phyloP scores from a whole-genome alignment of 768 basidiomycete genomes.

The Russula griseocarnosa region DNA sequence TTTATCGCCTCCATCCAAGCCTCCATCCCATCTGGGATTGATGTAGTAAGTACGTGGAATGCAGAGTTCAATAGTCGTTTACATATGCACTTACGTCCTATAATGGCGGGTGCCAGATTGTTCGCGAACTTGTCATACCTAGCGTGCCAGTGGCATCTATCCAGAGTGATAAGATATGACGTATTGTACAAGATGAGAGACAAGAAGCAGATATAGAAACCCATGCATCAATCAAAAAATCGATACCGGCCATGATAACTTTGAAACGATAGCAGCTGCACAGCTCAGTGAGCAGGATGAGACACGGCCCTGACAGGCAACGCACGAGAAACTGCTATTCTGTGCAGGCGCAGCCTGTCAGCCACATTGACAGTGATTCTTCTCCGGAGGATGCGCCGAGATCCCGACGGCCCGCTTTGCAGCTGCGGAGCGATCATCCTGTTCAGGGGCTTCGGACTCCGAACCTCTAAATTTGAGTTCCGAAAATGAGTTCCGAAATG shows the following conservation, averaged over 20 bases:
- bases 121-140: slow-evolving; percentile 88
- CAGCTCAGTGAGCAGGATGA: background rate
- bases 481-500: background rate
- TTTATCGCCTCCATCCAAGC: slow-evolving; percentile 82
- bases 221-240: slow-evolving; percentile 86
- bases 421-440: no score
- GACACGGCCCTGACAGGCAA: background rate
- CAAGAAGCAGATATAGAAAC: slow-evolving; percentile 24
- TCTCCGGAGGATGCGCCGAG: background rate
- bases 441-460: no score
- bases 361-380: background rate
- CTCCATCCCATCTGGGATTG: slow-evolving; percentile 54
- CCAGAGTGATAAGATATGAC: background rate
- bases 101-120: slow-evolving; percentile 68
- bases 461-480: background rate
- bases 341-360: slow-evolving; percentile 56
- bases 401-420: background rate
- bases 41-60: background rate
- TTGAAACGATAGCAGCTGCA: slow-evolving; percentile 50
- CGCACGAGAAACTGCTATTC: slow-evolving; percentile 77
- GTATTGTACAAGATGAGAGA: background rate
- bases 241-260: slow-evolving; percentile 56
- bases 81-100: slow-evolving; percentile 56
- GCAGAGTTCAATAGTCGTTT: slow-evolving; percentile 4
- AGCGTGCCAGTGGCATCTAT: background rate